Evolutionary conservation across 805 yeast genomes (phyloP), one percentile per base, ranked within the genome.

Genomic region (Lipomyces chichibuensis): DNA sequence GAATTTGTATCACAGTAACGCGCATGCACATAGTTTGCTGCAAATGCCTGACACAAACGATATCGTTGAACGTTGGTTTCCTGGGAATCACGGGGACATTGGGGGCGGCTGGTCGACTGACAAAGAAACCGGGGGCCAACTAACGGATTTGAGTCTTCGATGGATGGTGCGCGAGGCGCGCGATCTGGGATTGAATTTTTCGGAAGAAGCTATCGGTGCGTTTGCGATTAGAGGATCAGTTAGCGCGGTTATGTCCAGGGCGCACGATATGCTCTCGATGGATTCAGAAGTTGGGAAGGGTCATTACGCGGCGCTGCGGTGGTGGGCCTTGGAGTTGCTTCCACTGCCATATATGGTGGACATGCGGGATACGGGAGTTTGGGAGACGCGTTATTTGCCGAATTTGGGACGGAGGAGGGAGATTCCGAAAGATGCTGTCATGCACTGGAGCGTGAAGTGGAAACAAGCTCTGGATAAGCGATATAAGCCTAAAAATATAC

Each of bases 391-490:
- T 4, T 84, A 80, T 71, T 72, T 77, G 14, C 91, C 91, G 0
- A 87, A 88, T 72, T 71, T 86, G 2, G 91, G 91, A 1, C 77
- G 84, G 14, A 65, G 74, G 3, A 78, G 91, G 66, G 77, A 77
- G 54, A 76, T 88, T 3, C 90, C 90, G 0, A 66, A 68, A 1
- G 75, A 80, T 65, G 82, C 84, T 11, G 76, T 75, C 14, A 67
- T 87, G 43, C 91, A 88, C 75, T 88, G 91, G 91, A 86, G 90
- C 57, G 82, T 87, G 0, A 80, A 79, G 67, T 87, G 88, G 85
- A 70, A 68, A 54, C 57, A 49, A 35, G 29, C 35, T 29, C 46
- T 66, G 13, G 70, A 68, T 53, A 11, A 43, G 25, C 59, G 60
- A 25, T 68, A 68, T 46, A 29, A 35, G n/a, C 71, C 70, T 29